Percentiles rank a stretch among this genome's conserved stretches.
These are phyloP conservation scores for Triticum aestivum DNA, from an alignment of 176 grass and related monocot species.

Conservation along the genomic window DNA sequence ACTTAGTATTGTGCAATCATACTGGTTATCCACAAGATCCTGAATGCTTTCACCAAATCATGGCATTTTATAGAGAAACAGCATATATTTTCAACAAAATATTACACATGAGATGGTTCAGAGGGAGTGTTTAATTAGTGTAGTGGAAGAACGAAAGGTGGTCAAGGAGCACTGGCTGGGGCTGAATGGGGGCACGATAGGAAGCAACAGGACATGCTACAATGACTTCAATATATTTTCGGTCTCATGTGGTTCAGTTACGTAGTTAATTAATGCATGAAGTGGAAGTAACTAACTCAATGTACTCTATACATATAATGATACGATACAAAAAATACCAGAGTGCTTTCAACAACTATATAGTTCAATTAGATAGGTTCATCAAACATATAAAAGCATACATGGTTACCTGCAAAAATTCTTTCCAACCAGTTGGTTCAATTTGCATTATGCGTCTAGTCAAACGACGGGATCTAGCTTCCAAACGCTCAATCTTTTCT, in stretches of 20 bases:
- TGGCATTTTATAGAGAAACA: not conserved
- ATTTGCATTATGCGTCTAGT: constrained; percentile 80
- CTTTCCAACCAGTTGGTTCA: constrained; percentile 98
- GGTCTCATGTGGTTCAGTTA: not conserved
- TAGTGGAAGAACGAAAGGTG: not conserved
- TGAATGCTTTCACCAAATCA: constrained; percentile 4
- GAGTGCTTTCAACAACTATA: not conserved
- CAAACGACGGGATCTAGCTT: constrained; percentile 72
- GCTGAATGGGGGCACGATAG: not conserved
- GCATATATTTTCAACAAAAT: not conserved
- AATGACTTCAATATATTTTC: constrained; percentile 8
- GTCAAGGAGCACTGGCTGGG: constrained; percentile 20
- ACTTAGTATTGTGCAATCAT: not conserved
- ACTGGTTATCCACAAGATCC: not conserved
- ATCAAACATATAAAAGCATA: constrained; percentile 32
- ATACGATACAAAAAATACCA: not conserved
- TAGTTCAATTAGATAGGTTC: constrained; percentile 27
- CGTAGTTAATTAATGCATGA: constrained; percentile 8
- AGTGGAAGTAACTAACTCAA: not conserved
- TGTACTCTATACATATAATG: not conserved
- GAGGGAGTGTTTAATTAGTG: not conserved
- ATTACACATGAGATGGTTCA: not conserved
- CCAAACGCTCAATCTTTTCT: constrained; percentile 82
- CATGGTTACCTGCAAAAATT: constrained; percentile 84
- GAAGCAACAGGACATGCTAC: not conserved